These are phyloP conservation scores for Leccinum variicolor DNA, from an alignment of 768 basidiomycete species.

Conservation along the genomic window DNA sequence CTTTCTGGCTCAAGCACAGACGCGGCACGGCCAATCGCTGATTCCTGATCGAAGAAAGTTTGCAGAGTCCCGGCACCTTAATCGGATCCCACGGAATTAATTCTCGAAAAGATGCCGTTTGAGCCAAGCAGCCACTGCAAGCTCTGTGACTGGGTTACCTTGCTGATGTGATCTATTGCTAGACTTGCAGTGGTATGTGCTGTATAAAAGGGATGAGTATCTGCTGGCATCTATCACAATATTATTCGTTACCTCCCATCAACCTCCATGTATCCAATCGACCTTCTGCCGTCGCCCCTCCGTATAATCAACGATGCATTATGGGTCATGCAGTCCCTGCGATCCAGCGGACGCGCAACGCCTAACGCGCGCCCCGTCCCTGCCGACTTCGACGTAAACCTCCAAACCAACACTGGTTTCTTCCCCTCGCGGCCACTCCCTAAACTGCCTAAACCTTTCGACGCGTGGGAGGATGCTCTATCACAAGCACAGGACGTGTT, in stretches of 20 bases:
- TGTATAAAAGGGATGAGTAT: conserved; percentile 29
- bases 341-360: conserved; percentile 30
- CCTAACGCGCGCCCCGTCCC: conserved; percentile 35
- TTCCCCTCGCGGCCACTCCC: conserved; percentile 67
- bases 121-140: conserved; percentile 28
- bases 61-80: conserved; percentile 4
- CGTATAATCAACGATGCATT: conserved; percentile 47
- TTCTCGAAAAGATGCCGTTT: conserved; percentile 30
- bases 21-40: conserved; percentile 20
- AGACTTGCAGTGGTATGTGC: conserved; percentile 27
- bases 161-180: conserved; percentile 27
- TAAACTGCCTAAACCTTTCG: conserved; percentile 50
- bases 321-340: conserved; percentile 44
- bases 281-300: conserved; percentile 52
- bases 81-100: conserved; percentile 22
- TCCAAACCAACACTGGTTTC: conserved; percentile 66
- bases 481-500: conserved; percentile 50
- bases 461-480: conserved; percentile 71
- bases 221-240: conserved; percentile 4
- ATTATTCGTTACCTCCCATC: not conserved
- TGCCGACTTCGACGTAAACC: conserved; percentile 50
- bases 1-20: conserved; percentile 20
- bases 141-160: conserved; percentile 33
- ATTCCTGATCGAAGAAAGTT: conserved; percentile 16
- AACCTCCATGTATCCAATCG: conserved; percentile 25